A percentile compares a stretch with the other conserved stretches of the same genome.
These are phyloP conservation scores for Mrakia frigida DNA, from an alignment of 768 basidiomycete species.

Conservation along the genomic window DNA sequence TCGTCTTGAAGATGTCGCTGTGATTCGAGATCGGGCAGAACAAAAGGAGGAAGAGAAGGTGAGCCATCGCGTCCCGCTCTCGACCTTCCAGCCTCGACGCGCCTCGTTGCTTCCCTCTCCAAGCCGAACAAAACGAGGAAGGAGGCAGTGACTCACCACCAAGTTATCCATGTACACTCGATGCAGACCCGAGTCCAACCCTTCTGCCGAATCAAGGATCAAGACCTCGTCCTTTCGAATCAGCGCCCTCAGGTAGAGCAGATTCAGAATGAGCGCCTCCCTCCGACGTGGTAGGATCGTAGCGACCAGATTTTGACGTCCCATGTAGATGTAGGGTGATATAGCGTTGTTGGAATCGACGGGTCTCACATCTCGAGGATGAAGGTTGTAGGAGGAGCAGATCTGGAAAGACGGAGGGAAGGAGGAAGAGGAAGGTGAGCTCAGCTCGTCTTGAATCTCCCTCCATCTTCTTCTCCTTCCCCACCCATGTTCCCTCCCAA, in stretches of 20 bases:
- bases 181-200: conserved; percentile 21
- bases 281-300: conserved; percentile 23
- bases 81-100: neutral
- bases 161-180: conserved; percentile 6
- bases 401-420: neutral
- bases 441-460: neutral
- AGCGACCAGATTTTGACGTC: conserved; percentile 32
- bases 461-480: neutral
- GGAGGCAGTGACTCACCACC: conserved; percentile 17
- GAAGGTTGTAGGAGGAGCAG: neutral
- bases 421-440: neutral
- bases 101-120: no score
- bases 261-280: conserved; percentile 21
- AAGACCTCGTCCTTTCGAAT: conserved; percentile 21
- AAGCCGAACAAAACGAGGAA: no score
- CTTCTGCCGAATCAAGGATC: conserved; percentile 27
- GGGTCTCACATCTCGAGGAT: conserved; percentile 30
- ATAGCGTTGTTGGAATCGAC: conserved; percentile 24
- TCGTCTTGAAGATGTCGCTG: conserved; percentile 20
- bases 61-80: neutral
- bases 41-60: neutral
- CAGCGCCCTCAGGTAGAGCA: conserved; percentile 29
- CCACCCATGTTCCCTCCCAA: no score
- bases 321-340: conserved; percentile 13
- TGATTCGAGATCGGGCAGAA: no score